Base-by-base conservation (phyloP, 2,329 filamentous ascomycete species). In the Beauveria sp. region DNA sequence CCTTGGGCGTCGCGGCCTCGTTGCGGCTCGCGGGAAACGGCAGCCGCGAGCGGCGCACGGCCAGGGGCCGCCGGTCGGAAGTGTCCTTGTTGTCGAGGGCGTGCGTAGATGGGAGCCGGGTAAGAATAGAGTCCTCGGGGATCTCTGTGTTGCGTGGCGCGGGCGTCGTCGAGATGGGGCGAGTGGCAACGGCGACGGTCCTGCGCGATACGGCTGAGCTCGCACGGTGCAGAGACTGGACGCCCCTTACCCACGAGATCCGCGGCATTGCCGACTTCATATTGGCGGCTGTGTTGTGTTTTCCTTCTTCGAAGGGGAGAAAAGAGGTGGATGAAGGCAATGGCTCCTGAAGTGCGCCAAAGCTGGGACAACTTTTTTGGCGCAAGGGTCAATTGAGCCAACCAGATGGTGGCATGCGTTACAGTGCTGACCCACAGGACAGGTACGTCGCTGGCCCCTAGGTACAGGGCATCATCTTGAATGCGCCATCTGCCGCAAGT, bases 161-260 rank as follows among this genome's bases (percentile, higher is more conserved):
- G 22, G 50, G n/a, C 30, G 73, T 75, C 28, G 73, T 75, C 53
- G 75, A 74, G 66, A 78, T 63, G 61, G 68, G 62, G 61, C 68
- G 66, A 58, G 66, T 64, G 63, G 64, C 65, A 63, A 65, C 56
- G 51, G 68, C 51, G 54, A 67, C 63, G 40, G 70, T 59, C 51
- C 59, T 58, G 57, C 67, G 65, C 45, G 65, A 66, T 24, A 66
- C 63, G 14, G 56, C 34, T 9, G 46, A 58, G 40, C 64, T 60
- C 24, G 69, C 64, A 61, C 69, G 64, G 61, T 66, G 69, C 59
- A 74, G 66, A 64, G 67, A 70, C 64, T 67, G 67, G 5, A 77
- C 68, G 43, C 71, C 70, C 67, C 71, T 69, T 64, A 73, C 66
- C 65, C 73, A 70, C 62, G 75, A 67, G 75, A 79, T 72, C 70